Conservation (phyloP, 371 early-diverging fungal species). For the Blakeslea trispora region DNA sequence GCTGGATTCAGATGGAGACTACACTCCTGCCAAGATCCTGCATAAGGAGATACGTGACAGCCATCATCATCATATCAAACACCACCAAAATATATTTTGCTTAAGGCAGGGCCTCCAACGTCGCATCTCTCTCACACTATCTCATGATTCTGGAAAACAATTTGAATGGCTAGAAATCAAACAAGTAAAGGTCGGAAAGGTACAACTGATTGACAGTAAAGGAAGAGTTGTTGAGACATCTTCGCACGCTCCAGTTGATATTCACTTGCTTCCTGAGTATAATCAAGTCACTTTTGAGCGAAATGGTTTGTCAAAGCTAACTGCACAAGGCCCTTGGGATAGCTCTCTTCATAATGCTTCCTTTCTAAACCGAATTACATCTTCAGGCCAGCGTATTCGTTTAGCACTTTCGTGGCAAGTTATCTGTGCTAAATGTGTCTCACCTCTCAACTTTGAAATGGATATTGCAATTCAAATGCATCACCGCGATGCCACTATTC, state of each 20-base stretch:
- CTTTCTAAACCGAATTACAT: slow-evolving; percentile 72
- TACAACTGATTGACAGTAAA: slow-evolving; percentile 66
- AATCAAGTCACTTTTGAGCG: slow-evolving; percentile 30
- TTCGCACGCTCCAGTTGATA: slow-evolving; percentile 30
- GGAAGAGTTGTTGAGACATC: slow-evolving; percentile 57
- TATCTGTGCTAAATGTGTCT: slow-evolving; percentile 48
- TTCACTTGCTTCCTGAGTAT: slow-evolving; percentile 46
- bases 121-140: slow-evolving; percentile 62
- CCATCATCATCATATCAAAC: slow-evolving; percentile 21
- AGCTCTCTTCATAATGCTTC: slow-evolving; percentile 76
- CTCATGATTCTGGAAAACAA: slow-evolving; percentile 65
- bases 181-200: slow-evolving; percentile 53
- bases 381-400: slow-evolving; percentile 52
- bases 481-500: slow-evolving; percentile 20
- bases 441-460: slow-evolving; percentile 53
- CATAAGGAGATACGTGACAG: slow-evolving; percentile 26
- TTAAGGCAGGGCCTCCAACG: slow-evolving; percentile 83
- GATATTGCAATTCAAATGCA: slow-evolving; percentile 59
- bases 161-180: slow-evolving; percentile 60
- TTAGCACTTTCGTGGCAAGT: slow-evolving; percentile 55
- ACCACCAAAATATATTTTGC: slow-evolving; percentile 49
- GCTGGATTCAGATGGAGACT: slow-evolving; percentile 63
- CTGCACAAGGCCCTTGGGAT: slow-evolving; percentile 76
- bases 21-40: slow-evolving; percentile 57
- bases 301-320: slow-evolving; percentile 50